Evolutionary conservation across 306 rosid species (phyloP), one percentile per base, ranked within the genome.

Genomic region (Argentina anserina): DNA sequence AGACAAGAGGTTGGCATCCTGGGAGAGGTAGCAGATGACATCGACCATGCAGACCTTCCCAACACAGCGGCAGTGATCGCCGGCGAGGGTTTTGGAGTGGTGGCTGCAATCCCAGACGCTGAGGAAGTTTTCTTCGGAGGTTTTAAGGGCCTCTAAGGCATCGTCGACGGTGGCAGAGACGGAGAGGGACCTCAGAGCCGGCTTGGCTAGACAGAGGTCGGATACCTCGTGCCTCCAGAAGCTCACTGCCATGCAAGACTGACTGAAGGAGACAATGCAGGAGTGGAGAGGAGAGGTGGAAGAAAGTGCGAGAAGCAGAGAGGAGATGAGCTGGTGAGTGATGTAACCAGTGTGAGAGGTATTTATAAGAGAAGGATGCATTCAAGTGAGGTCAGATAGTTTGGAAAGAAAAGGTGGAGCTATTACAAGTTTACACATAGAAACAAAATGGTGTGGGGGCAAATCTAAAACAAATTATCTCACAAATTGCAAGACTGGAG

Each of bases 181-280:
- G 17, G 87, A 67, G 7, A 94, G 86, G 23, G 88, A 81, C 90
- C 82, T 91, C 87, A 94, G 74, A 69, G 99, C 87, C 50, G 96
- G 99, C 88, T 94, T 94, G 76, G 96, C 99, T 21, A 94, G 97
- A 76, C 96, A 91, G 87, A 94, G 99, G 81, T 94, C 99, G 26
- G 97, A 94, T 75, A 95, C 84, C 81, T 89, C 97, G 76, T 82
- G 84, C 29, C 85, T 64, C 76, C 88, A 82, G 75, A 88, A 87
- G 82, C 81, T 91, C 86, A 91, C 96, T 90, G 91, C 99, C 99
- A 95, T 95, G 72, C 99, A 95, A 88, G 7, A 46, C 36, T 31
- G 7, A 46, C 36, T 31, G 36, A 4, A 33, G 20, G 34, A 28
- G 46, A 73, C 46, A 5, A 45, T 41, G 62, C 5, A 11, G 41